A percentile compares a stretch with the other conserved stretches of the same genome.
phyloP scores from a whole-genome alignment of 164 flowering plant genomes.

The Aristolochia californica region DNA sequence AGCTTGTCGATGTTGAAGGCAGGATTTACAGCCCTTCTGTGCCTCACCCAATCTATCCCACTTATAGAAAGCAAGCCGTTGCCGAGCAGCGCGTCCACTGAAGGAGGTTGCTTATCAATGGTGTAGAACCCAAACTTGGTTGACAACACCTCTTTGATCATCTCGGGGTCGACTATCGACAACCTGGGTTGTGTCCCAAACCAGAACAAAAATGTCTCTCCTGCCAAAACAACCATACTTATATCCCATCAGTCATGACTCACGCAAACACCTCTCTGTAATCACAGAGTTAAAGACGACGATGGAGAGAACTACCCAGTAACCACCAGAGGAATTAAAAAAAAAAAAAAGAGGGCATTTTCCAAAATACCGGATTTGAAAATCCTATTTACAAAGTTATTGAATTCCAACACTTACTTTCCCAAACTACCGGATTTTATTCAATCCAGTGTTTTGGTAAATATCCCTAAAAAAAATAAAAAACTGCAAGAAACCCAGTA shows the following conservation, averaged over 20 bases:
- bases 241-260: too few relatives aligned
- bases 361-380: too few relatives aligned
- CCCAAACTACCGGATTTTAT: too few relatives aligned
- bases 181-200: slow-evolving; percentile 21
- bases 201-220: slow-evolving; percentile 26
- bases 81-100: slow-evolving; percentile 12
- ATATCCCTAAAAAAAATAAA: too few relatives aligned
- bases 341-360: too few relatives aligned
- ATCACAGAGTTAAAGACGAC: too few relatives aligned
- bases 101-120: slow-evolving; percentile 11
- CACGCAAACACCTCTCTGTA: too few relatives aligned
- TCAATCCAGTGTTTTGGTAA: too few relatives aligned
- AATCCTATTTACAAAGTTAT: too few relatives aligned
- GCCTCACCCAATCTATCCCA: slow-evolving; percentile 26
- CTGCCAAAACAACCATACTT: slow-evolving; percentile 15
- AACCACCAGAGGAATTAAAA: too few relatives aligned
- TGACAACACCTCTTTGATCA: slow-evolving; percentile 22
- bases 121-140: slow-evolving; percentile 21
- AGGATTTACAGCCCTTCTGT: slow-evolving; percentile 18
- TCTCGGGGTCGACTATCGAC: slow-evolving; percentile 14
- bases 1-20: slow-evolving; percentile 26
- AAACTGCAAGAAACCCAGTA: not conserved
- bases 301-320: too few relatives aligned
- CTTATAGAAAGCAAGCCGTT: slow-evolving; percentile 12
- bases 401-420: too few relatives aligned